Base-by-base conservation (phyloP, 2,329 filamentous ascomycete species). In the Neocatenulostroma microsporum region DNA sequence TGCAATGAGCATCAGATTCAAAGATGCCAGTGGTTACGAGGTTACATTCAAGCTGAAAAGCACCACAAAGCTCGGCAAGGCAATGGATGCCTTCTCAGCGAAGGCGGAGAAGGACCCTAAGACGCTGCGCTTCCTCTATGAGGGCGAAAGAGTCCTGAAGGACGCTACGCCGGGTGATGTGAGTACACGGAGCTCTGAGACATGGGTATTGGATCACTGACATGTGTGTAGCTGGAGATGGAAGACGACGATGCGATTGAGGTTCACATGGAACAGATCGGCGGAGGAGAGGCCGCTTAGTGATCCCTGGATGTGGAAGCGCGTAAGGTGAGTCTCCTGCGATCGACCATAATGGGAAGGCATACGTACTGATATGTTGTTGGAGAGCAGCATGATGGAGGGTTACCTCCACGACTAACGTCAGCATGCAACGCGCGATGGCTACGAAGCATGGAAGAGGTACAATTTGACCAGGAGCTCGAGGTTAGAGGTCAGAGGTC, bases 31-130 rank as follows among this genome's bases (percentile, higher is more conserved):
- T 18, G 46, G 41, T 40, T 28, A 34, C 30, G 41, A 46, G 15
- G 27, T 50, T 7, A 15, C 26, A 3, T 53, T 54, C 40, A 48
- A 44, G 28, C 19, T 55, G n/a, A 56, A 56, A 37, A 14, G 30
- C 3, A 43, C 39, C 12, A 53, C 47, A 12, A 46, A 41, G 28
- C 25, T 55, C 20, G 30, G 30, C 9, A 56, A 53, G 31, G 49
- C 47, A 5, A 52, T 54, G 44, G 43, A 41, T 10, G 21, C 15
- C 10, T 47, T 40, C 34, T 34, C 41, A 3, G 23, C 32, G 10
- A 32, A 21, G 5, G 17, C 19, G 4, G 28, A 29, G 27, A 17
- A 21, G n/a, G 14, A 19, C n/a, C 13, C 8, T 8, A 14, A 26
- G 15, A 19, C 21, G 9, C 13, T 43, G 26, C 46, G 53, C 18